Base-by-base conservation (phyloP, 345 rosid species). In the Lepidium africanum region DNA sequence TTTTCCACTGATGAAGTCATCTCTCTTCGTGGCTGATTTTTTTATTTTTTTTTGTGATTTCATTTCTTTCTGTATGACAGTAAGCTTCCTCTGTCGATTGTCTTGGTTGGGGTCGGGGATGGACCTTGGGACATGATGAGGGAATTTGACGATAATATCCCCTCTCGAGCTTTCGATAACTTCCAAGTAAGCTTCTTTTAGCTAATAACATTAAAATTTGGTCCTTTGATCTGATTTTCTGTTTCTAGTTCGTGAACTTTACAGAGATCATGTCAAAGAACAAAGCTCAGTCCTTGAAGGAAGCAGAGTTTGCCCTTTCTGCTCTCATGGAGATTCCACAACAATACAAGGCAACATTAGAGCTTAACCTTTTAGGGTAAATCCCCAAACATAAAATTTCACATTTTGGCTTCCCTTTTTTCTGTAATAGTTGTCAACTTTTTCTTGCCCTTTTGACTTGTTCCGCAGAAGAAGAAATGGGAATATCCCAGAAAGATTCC, bases 111-210 rank as follows among this genome's bases (percentile, higher is more conserved):
- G 54, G 97, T 95, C 0, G 99, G 99, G 19, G 99, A 95, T 77
- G 99, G 99, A 10, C 99, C 99, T 23, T 95, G 99, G 99, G 97
- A 95, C 71, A 88, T 84, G 83, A 95, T 95, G 99, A 80, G 81
- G 68, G 96, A 95, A 76, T 95, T 95, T 38, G 97, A 91, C 53
- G 99, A 95, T 67, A 95, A 95, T 73, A 95, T 95, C 37, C 97
- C 99, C 65, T 69, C 96, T 51, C 79, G 99, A 77, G 97, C 84
- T 11, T 95, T 95, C 21, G 99, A 95, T 58, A 91, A 95, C 80
- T 95, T 95, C 82, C 99, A 95, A 88, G 99, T 85, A 52, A 70
- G 23, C 23, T 21, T 21, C 23, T 21, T 1, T 21, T 1, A 21
- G 23, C 23, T 21, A 21, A 21, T 21, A 21, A 21, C 23, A 21